These are phyloP conservation scores for Phaeosphaeriaceae sp. DNA, from an alignment of 2,329 filamentous ascomycete genomes.

Conservation along the genomic window DNA sequence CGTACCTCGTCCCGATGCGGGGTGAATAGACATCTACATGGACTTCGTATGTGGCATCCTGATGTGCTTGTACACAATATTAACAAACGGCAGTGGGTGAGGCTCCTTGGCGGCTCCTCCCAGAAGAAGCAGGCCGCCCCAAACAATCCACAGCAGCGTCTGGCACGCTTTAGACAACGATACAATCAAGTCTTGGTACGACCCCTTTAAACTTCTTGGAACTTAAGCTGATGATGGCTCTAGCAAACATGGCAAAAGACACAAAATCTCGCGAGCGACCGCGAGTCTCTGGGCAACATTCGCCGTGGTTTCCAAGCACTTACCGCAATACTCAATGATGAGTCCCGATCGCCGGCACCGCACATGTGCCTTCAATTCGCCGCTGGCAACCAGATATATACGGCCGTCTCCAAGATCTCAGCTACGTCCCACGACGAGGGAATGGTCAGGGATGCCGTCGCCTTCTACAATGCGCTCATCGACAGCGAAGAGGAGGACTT, in stretches of 20 bases:
- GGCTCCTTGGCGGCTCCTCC: conserved; percentile 65
- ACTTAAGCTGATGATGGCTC: conserved; percentile 17
- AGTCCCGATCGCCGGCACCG: conserved; percentile 84
- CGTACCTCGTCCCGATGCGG: not conserved
- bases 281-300: conserved; percentile 58
- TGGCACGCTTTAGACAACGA: conserved; percentile 66
- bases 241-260: conserved; percentile 68
- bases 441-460: conserved; percentile 83
- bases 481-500: conserved; percentile 98
- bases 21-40: conserved; percentile 1
- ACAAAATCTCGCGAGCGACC: conserved; percentile 59
- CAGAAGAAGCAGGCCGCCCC: conserved; percentile 58
- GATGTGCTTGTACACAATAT: not conserved
- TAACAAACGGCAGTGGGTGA: conserved; percentile 61
- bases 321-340: conserved; percentile 79
- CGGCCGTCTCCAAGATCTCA: conserved; percentile 87
- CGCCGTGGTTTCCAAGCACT: conserved; percentile 63
- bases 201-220: not conserved
- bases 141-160: conserved; percentile 65
- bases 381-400: conserved; percentile 85
- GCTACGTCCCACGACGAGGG: conserved; percentile 83
- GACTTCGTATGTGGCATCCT: not conserved
- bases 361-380: conserved; percentile 92
- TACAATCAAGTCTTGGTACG: conserved; percentile 65
- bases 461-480: conserved; percentile 88